Conservation (phyloP, 2,329 filamentous ascomycete genomes). For the Fusarium stilboides region DNA sequence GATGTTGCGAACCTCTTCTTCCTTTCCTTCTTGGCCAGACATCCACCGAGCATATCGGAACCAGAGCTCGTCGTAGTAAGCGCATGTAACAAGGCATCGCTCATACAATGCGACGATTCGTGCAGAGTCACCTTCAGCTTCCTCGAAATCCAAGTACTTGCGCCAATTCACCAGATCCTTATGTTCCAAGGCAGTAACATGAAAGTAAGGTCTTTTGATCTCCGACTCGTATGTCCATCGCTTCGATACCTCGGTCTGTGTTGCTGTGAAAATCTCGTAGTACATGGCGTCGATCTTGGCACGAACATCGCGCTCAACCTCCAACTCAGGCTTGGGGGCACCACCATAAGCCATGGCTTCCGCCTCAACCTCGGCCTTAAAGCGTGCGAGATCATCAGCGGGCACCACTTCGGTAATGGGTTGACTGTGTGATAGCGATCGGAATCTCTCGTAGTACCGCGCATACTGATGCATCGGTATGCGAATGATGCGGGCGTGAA, state of each 20-base stretch:
- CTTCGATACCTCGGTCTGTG: conserved; percentile 90
- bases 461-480: conserved; percentile 97
- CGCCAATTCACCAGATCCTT: conserved; percentile 90
- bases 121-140: conserved; percentile 82
- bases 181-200: conserved; percentile 92
- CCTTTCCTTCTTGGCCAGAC: conserved; percentile 82
- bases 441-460: conserved; percentile 93
- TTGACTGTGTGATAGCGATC: conserved; percentile 79
- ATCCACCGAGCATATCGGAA: conserved; percentile 98
- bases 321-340: conserved; percentile 76
- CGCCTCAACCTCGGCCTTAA: conserved; percentile 79
- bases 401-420: conserved; percentile 82
- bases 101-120: conserved; percentile 91
- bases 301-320: conserved; percentile 87
- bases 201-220: conserved; percentile 96
- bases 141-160: conserved; percentile 97
- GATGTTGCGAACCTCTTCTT: conserved; percentile 92
- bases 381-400: conserved; percentile 75
- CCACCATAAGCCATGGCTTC: conserved; percentile 70
- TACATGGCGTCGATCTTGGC: conserved; percentile 84
- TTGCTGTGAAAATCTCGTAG: conserved; percentile 84
- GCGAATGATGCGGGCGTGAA: conserved; percentile 85
- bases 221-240: conserved; percentile 96
- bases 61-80: conserved; percentile 98
- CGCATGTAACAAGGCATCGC: conserved; percentile 91